Conservation (phyloP, 805 yeast genomes). For the Candida cerambycidarum region DNA sequence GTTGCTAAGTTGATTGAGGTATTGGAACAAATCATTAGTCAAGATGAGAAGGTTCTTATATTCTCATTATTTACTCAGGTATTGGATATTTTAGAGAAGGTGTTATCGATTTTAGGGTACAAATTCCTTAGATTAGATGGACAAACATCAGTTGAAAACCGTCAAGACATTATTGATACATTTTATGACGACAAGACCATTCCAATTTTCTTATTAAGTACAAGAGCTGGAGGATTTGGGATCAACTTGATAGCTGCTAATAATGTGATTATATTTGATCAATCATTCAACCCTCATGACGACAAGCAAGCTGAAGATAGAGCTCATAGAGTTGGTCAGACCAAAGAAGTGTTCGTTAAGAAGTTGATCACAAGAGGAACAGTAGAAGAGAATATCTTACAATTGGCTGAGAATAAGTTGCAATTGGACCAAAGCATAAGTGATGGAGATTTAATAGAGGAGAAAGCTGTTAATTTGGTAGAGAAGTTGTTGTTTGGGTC, state of each 20-base stretch:
- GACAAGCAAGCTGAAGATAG: conserved; percentile 98
- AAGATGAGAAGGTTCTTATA: conserved; percentile 68
- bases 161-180: conserved; percentile 89
- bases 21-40: conserved; percentile 53
- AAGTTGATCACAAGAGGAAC: conserved; percentile 72
- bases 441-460: conserved; percentile 49
- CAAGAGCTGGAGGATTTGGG: conserved; percentile 99
- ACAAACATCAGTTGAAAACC: conserved; percentile 85
- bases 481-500: conserved; percentile 46
- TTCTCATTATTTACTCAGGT: conserved; percentile 94
- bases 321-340: conserved; percentile 96
- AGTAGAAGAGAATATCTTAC: conserved; percentile 85
- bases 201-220: conserved; percentile 84
- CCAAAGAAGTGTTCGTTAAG: conserved; percentile 74
- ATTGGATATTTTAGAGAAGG: conserved; percentile 80
- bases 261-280: conserved; percentile 86
- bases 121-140: conserved; percentile 89
- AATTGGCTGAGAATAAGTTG: conserved; percentile 84
- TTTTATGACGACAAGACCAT: conserved; percentile 80
- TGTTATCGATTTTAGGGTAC: conserved; percentile 60
- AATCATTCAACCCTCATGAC: conserved; percentile 96
- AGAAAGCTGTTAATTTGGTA: conserved; percentile 51
- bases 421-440: conserved; percentile 75
- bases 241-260: conserved; percentile 95
- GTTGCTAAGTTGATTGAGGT: conserved; percentile 55